Conservation (phyloP, 495 filamentous ascomycete genomes). For the Massariosphaeria phaeospora region DNA sequence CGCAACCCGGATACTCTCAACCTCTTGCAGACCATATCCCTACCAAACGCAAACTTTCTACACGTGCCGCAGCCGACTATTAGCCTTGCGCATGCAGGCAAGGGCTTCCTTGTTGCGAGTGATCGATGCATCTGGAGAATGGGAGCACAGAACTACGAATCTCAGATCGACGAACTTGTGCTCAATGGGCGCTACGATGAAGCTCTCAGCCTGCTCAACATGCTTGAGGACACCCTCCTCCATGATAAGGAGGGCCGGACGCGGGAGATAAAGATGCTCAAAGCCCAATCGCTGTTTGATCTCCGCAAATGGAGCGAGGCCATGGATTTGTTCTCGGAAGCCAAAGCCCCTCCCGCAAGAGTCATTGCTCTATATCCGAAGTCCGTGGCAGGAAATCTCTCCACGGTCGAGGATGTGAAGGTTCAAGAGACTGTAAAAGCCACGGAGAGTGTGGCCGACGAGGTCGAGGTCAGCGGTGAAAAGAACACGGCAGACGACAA, state of each 20-base stretch:
- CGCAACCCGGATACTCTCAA: conserved; percentile 88
- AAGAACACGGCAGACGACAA: conserved; percentile 27
- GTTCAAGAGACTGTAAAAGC: too few relatives aligned
- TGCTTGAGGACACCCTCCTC: conserved; percentile 89
- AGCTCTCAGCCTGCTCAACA: conserved; percentile 77
- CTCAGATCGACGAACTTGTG: conserved; percentile 81
- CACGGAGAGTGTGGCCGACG: conserved; percentile 42
- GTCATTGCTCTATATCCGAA: conserved; percentile 82
- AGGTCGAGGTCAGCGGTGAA: conserved; percentile 49
- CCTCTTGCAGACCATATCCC: conserved; percentile 73
- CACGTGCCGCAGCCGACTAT: conserved; percentile 94
- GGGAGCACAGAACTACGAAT: conserved; percentile 87
- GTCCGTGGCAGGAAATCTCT: conserved; percentile 76
- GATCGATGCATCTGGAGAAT: conserved; percentile 92
- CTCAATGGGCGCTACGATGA: conserved; percentile 76
- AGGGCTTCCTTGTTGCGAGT: conserved; percentile 85
- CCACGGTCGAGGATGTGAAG: conserved; percentile 46
- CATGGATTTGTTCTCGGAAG: conserved; percentile 83
- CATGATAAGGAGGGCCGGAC: conserved; percentile 74
- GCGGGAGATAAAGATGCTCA: conserved; percentile 80
- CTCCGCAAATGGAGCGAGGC: conserved; percentile 80
- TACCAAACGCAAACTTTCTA: conserved; percentile 73
- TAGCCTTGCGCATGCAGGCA: conserved; percentile 87
- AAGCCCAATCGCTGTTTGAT: conserved; percentile 80
- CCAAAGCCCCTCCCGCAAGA: conserved; percentile 80